Percentiles rank a stretch among this genome's conserved stretches.
phyloP scores from a whole-genome alignment of 306 rosid genomes.

The Glycyrrhiza uralensis region DNA sequence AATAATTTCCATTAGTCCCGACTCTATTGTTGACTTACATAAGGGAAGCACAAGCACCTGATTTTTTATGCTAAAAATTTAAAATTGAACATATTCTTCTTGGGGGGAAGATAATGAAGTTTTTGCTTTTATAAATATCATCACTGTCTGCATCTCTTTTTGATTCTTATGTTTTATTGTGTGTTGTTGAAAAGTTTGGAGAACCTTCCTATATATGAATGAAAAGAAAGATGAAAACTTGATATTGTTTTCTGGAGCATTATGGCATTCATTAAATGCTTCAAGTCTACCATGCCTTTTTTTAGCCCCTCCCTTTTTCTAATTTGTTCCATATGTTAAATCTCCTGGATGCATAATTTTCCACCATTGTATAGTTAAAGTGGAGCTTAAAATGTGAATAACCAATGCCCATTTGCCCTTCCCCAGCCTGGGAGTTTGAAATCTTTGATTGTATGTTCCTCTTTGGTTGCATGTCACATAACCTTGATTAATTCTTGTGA shows the following conservation, averaged over 20 bases:
- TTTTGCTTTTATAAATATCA: neutral
- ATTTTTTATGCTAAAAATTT: neutral
- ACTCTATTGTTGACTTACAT: constrained; percentile 3
- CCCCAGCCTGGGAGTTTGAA: neutral
- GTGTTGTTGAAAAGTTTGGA: neutral
- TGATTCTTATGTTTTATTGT: neutral
- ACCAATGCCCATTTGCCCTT: constrained; percentile 14
- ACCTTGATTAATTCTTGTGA: constrained; percentile 12
- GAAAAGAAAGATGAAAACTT: neutral
- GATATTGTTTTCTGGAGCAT: neutral
- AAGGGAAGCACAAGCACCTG: neutral
- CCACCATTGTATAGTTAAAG: neutral
- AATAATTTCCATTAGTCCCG: neutral
- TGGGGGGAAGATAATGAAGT: neutral
- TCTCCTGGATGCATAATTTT: neutral
- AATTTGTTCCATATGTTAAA: neutral
- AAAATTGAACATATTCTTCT: neutral
- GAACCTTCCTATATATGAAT: neutral
- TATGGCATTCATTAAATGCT: neutral
- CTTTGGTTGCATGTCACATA: neutral
- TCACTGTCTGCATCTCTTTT: neutral
- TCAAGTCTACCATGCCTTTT: neutral
- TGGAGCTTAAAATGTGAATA: constrained; percentile 6
- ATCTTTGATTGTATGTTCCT: constrained; percentile 1
- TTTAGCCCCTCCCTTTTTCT: neutral